Evolutionary conservation across 257 asterid genomes (phyloP).

Genomic region (Asclepias syriaca): DNA sequence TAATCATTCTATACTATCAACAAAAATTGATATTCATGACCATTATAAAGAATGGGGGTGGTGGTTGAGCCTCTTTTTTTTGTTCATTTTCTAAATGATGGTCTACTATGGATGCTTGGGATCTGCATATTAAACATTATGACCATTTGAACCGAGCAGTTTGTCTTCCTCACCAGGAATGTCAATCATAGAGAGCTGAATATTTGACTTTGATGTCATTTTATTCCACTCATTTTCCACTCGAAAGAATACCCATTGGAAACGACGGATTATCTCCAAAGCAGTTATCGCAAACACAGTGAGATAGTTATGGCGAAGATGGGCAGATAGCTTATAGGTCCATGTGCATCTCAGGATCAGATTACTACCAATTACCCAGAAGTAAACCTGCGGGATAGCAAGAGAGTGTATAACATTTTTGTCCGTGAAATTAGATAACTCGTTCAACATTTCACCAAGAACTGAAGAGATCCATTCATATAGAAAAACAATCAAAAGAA

Average conservation of each 20-base stretch:
- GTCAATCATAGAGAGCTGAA: constrained; percentile 47
- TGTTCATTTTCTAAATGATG: not conserved
- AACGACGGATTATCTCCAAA: constrained; percentile 79
- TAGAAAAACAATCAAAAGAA: too few species aligned
- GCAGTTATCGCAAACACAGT: constrained; percentile 70
- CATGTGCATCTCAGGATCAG: constrained; percentile 87
- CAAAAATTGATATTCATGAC: constrained; percentile 7
- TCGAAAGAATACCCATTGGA: constrained; percentile 92
- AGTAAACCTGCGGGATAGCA: constrained; percentile 54
- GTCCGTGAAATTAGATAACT: not conserved
- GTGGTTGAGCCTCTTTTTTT: not conserved
- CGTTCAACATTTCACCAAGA: not conserved
- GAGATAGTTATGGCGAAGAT: constrained; percentile 85
- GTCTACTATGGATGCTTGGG: not conserved
- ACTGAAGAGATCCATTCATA: not conserved
- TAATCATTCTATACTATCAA: constrained; percentile 8
- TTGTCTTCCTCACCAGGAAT: constrained; percentile 58
- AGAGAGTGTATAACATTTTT: not conserved
- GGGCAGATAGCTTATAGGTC: constrained; percentile 97
- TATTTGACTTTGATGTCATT: constrained; percentile 45
- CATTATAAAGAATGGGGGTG: not conserved
- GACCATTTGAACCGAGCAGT: constrained; percentile 56
- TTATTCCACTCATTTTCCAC: constrained; percentile 93
- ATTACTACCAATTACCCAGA: constrained; percentile 86
- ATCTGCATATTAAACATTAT: constrained; percentile 35